Conservation (phyloP, 352 stramenopile genomes). For the Pythium sp. region DNA sequence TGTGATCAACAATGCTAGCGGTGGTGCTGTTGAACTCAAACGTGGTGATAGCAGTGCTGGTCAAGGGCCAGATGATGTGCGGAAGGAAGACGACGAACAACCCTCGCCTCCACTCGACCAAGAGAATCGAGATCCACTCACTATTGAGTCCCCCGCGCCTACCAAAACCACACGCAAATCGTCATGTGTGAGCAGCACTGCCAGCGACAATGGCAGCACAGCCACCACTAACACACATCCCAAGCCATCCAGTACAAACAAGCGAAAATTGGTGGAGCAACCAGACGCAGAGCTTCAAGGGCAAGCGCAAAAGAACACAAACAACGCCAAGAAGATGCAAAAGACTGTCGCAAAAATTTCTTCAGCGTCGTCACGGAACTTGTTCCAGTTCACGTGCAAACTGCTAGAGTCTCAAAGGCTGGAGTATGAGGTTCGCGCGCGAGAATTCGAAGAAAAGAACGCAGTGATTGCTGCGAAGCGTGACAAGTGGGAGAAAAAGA, state of each 20-base stretch:
- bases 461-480: slow-evolving; percentile 26
- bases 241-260: not conserved
- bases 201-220: not conserved
- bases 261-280: not conserved
- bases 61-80: not conserved
- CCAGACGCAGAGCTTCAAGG: not conserved
- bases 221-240: not conserved
- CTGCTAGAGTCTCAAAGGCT: slow-evolving; percentile 34
- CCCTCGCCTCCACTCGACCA: not conserved
- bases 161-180: not conserved
- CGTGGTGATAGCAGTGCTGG: not conserved
- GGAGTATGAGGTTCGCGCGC: slow-evolving; percentile 42
- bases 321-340: not conserved
- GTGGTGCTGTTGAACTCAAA: not conserved
- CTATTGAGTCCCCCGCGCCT: not conserved
- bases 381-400: slow-evolving; percentile 44
- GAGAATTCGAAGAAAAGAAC: slow-evolving; percentile 45
- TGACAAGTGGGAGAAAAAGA: slow-evolving; percentile 36
- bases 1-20: not conserved
- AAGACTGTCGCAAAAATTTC: slow-evolving; percentile 9
- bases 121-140: not conserved
- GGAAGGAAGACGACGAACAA: not conserved
- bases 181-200: not conserved
- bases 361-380: slow-evolving; percentile 28
- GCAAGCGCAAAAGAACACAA: not conserved